Evolutionary conservation across 2,329 filamentous ascomycete genomes (phyloP).

Genomic region (Colletotrichum salicis): DNA sequence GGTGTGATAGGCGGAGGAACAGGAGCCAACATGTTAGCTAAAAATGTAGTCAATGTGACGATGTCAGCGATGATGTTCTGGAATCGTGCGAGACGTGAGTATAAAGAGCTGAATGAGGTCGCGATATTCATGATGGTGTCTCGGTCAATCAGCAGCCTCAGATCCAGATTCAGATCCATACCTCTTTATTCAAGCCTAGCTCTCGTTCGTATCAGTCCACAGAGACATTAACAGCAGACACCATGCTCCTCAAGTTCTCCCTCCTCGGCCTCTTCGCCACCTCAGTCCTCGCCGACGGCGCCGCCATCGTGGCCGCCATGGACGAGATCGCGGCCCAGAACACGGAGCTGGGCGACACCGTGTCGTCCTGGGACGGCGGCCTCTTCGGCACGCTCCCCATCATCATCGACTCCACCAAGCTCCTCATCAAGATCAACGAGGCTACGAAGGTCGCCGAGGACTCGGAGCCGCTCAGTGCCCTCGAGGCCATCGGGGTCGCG

Average conservation of each 20-base stretch:
- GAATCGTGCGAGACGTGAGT: background rate
- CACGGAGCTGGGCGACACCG: constrained; percentile 45
- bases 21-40: background rate
- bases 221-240: background rate
- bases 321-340: constrained; percentile 47
- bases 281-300: constrained; percentile 45
- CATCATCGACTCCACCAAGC: constrained; percentile 47
- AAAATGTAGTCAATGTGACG: background rate
- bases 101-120: constrained; percentile 3
- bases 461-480: constrained; percentile 50
- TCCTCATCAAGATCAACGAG: constrained; percentile 52
- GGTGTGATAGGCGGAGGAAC: constrained; percentile 1
- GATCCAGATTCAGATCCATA: background rate
- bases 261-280: constrained; percentile 32
- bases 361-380: constrained; percentile 51
- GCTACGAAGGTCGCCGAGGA: constrained; percentile 49
- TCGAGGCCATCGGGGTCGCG: constrained; percentile 53
- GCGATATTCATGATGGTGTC: background rate
- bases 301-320: constrained; percentile 49
- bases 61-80: background rate
- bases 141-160: background rate
- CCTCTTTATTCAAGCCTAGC: background rate
- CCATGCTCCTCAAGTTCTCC: constrained; percentile 31
- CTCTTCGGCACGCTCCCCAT: constrained; percentile 54
- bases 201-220: background rate